Base-by-base conservation (phyloP, 176 grass and related monocot genomes). In the Avena eriantha region DNA sequence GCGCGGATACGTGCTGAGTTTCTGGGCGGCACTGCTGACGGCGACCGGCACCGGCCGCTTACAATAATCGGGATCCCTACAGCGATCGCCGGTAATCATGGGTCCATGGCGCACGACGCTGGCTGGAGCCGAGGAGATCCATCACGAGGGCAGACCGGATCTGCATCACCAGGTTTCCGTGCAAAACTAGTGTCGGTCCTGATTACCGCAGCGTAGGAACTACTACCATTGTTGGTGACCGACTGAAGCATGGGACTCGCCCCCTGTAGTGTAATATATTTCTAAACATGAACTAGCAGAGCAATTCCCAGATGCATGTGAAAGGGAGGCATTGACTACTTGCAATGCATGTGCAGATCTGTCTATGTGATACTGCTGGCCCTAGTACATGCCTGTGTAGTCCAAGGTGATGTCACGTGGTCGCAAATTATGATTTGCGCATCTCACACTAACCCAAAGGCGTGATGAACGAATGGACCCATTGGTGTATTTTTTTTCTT, bases 1-100 rank as follows among this genome's bases (percentile, higher is more conserved):
- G 76, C 56, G 10, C 45, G 17, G 69, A 65, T 76, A 84, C 81
- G 80, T 87, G 70, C 86, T n/a, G 11, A 53, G 60, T 59, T 70
- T 59, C 76, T 54, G 49, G 80, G 41, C 76, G 85, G 81, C 82
- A 74, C 18, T 35, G 89, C 48, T 82, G 86, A 88, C 90, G 86
- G 46, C 68, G 81, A 81, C 89, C 57, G 11, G 57, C 7, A 22
- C 72, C 12, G 81, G 15, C 69, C 14, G 57, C 24, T 83, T 49
- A 50, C 55, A 39, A n/a, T 81, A 60, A 47, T 47, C 12, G 0
- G 47, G 73, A 76, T 76, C 73, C 15, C 14, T 85, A 26, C 65
- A 79, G 65, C 41, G 57, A 58, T 86, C 48, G 58, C 68, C 34
- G 41, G 47, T 83, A 74, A 80, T 84, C 69, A 51, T 41, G 36